These are phyloP conservation scores for Scedosporium apiospermum DNA, from an alignment of 2,329 filamentous ascomycete genomes.

Conservation along the genomic window DNA sequence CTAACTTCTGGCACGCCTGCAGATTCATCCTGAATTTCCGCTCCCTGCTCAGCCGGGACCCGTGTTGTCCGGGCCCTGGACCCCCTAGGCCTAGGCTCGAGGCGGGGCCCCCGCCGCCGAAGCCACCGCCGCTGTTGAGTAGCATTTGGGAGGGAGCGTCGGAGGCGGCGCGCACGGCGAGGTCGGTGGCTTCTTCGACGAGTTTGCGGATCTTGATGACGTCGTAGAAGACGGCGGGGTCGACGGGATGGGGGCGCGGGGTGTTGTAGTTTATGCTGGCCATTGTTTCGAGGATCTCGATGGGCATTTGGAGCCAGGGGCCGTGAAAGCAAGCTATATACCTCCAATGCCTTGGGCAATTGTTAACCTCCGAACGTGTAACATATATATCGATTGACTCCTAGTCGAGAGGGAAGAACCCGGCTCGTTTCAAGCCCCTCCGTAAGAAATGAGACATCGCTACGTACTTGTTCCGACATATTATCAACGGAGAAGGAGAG, in stretches of 20 bases:
- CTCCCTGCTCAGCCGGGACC: constrained; percentile 63
- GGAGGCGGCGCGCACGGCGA: constrained; percentile 68
- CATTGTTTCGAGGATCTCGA: constrained; percentile 69
- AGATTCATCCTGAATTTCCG: constrained; percentile 71
- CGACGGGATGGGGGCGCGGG: constrained; percentile 65
- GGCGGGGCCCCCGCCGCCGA: constrained; percentile 11
- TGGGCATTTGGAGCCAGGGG: constrained; percentile 71
- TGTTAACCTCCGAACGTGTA: neutral
- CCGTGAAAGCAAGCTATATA: constrained; percentile 80
- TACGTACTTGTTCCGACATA: constrained; percentile 6
- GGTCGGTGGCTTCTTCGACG: constrained; percentile 70
- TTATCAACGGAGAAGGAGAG: constrained; percentile 1
- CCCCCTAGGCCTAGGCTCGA: constrained; percentile 12
- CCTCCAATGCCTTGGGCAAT: constrained; percentile 59
- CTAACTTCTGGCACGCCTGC: constrained; percentile 68
- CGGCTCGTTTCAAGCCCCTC: neutral
- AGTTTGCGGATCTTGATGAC: constrained; percentile 71
- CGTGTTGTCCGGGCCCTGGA: constrained; percentile 40
- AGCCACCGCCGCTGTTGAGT: constrained; percentile 40
- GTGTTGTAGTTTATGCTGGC: constrained; percentile 73
- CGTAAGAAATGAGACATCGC: neutral
- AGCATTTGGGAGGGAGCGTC: constrained; percentile 59
- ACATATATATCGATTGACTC: neutral
- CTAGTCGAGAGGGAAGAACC: neutral
- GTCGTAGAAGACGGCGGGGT: constrained; percentile 75